A percentile compares a stretch with the other conserved stretches of the same genome.
These are phyloP conservation scores for Vitellaria paradoxa DNA, from an alignment of 179 eudicot species.

Conservation along the genomic window DNA sequence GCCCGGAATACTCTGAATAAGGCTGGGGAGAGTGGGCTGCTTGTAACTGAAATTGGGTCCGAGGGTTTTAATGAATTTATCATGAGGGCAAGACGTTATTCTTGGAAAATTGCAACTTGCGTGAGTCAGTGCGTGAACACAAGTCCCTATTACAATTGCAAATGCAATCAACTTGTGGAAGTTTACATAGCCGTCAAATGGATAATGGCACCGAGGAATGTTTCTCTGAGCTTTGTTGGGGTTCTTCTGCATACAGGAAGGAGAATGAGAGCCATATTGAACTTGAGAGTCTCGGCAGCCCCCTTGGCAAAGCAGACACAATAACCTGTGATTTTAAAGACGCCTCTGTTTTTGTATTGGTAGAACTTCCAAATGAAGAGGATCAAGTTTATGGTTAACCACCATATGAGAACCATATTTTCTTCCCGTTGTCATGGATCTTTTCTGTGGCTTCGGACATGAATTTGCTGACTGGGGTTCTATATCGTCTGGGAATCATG, in stretches of 20 bases:
- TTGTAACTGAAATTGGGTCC: conserved; percentile 48
- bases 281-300: conserved; percentile 83
- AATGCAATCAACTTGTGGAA: conserved; percentile 80
- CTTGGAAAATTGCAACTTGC: conserved; percentile 59
- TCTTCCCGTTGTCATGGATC: conserved; percentile 71
- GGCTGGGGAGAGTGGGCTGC: conserved; percentile 65
- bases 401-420: conserved; percentile 55
- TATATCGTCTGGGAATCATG: conserved; percentile 71
- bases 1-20: conserved; percentile 50
- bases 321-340: conserved; percentile 67
- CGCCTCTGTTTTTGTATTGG: conserved; percentile 27
- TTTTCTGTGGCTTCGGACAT: conserved; percentile 43
- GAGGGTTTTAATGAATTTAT: conserved; percentile 37
- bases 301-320: conserved; percentile 91
- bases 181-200: conserved; percentile 87
- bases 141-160: conserved; percentile 55
- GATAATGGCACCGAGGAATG: conserved; percentile 65
- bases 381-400: conserved; percentile 48
- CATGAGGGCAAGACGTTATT: conserved; percentile 38
- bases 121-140: conserved; percentile 61
- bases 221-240: conserved; percentile 73
- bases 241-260: conserved; percentile 93
- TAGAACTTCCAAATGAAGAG: conserved; percentile 67
- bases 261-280: conserved; percentile 93
- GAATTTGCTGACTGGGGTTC: conserved; percentile 57